A percentile compares a stretch with the other conserved stretches of the same genome.
phyloP scores from a whole-genome alignment of 2,329 filamentous ascomycete species.

The Monilinia laxa region DNA sequence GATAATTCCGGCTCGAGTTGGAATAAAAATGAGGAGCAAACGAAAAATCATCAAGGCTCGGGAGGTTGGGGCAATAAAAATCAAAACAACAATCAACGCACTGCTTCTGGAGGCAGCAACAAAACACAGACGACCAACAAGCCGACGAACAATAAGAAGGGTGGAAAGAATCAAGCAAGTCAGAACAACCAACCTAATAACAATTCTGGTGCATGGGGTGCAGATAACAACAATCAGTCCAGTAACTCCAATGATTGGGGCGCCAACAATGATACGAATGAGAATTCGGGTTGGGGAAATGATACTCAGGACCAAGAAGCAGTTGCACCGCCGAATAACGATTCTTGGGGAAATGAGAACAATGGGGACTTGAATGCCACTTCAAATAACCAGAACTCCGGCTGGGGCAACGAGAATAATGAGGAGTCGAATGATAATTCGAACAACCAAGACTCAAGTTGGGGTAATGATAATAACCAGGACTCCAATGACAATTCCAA shows the following conservation, averaged over 20 bases:
- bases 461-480: slow-evolving; percentile 25
- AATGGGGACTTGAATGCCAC: slow-evolving; percentile 6
- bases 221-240: slow-evolving; percentile 10
- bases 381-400: slow-evolving; percentile 9
- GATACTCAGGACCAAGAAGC: not conserved
- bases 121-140: slow-evolving; percentile 14
- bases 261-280: slow-evolving; percentile 24
- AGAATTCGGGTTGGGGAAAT: slow-evolving; percentile 5
- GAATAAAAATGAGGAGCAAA: not conserved
- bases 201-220: slow-evolving; percentile 24
- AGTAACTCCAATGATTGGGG: slow-evolving; percentile 16
- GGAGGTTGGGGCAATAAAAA: slow-evolving; percentile 24
- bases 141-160: slow-evolving; percentile 8
- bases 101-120: slow-evolving; percentile 19
- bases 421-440: slow-evolving; percentile 1
- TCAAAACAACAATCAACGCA: slow-evolving; percentile 24
- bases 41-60: not conserved
- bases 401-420: slow-evolving; percentile 11
- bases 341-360: slow-evolving; percentile 7
- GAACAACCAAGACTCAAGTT: slow-evolving; percentile 11
- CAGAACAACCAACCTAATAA: slow-evolving; percentile 17
- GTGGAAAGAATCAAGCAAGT: slow-evolving; percentile 13
- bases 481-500: slow-evolving; percentile 21
- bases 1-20: not conserved
- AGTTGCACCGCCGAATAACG: not conserved